phyloP scores from a whole-genome alignment of 2,329 filamentous ascomycete species.

The Monosporascus sp. region DNA sequence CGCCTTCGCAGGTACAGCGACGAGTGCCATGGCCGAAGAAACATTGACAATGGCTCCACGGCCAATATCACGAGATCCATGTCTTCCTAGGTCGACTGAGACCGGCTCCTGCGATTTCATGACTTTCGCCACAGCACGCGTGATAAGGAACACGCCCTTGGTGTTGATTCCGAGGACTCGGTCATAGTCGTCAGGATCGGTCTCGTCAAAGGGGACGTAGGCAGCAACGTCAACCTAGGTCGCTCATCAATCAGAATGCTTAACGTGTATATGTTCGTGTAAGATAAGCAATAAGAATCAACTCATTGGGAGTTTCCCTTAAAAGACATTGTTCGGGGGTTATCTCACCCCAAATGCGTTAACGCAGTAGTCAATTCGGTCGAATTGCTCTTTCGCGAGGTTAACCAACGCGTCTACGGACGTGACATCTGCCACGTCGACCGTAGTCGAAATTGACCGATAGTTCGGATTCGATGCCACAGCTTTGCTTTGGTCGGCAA shows the following conservation, averaged over 20 bases:
- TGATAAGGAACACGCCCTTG: conserved; percentile 12
- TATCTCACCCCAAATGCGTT: conserved; percentile 10
- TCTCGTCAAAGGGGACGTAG: conserved; percentile 17
- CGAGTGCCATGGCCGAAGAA: conserved; percentile 17
- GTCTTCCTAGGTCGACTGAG: conserved; percentile 9
- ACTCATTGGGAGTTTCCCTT: too few relatives aligned
- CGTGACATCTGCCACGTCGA: conserved; percentile 4
- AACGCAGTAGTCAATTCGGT: conserved; percentile 15
- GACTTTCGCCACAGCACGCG: conserved; percentile 8
- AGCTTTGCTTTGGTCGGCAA: conserved; percentile 6
- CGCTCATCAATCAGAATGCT: not conserved
- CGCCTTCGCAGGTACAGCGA: conserved; percentile 10
- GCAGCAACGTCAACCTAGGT: conserved; percentile 11
- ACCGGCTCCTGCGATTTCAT: conserved; percentile 14
- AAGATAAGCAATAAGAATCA: too few relatives aligned
- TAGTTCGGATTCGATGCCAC: conserved; percentile 8
- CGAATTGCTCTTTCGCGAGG: conserved; percentile 6
- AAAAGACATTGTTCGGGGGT: too few relatives aligned
- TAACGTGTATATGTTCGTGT: too few relatives aligned
- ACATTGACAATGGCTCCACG: conserved; percentile 26
- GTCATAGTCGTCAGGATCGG: conserved; percentile 14
- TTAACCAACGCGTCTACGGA: conserved; percentile 9
- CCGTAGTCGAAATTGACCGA: not conserved
- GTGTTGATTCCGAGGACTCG: conserved; percentile 16
- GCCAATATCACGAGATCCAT: conserved; percentile 9